Base-by-base conservation (phyloP, 1,284 basidiomycete species). In the Tilletiopsis washingtonensis region DNA sequence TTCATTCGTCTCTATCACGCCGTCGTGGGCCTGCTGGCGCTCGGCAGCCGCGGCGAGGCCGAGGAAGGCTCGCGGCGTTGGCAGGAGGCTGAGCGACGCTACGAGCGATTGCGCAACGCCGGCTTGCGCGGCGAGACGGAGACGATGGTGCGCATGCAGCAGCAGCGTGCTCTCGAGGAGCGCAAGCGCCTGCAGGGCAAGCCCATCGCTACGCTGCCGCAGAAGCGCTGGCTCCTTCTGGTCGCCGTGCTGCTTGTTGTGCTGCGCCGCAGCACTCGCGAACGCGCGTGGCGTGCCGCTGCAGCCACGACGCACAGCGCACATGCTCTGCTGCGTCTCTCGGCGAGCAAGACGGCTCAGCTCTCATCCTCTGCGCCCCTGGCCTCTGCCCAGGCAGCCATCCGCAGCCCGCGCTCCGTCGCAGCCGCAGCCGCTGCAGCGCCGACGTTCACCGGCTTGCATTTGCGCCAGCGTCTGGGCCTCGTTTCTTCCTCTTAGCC, bases 361-460 rank as follows among this genome's bases (percentile, higher is more conserved):
- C 6, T 6, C 20, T 39, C 37, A 6, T 6, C 37, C 17, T 6
- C 20, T 39, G n/a, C 37, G n/a, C 9, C 9, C 37, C 7, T 19
- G 6, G n/a, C 20, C 20, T 6, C 37, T 39, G n/a, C 37, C 37
- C 5, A 5, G n/a, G n/a, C 37, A 5, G 37, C 5, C 37, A 5
- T n/a, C 6, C n/a, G 6, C 6, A 11, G 17, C 37, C 5, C 5
- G 6, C 5, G 20, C n/a, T 39, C 20, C 14, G 21, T 54, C 53
- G 57, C 47, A 60, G 5, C 48, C 56, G 37, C 51, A 53, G 58
- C 52, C 56, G 42, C 45, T 27, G 27, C 41, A 32, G 5, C 23
- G 37, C n/a, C n/a, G n/a, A 45, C 26, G 9, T 53, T 52, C 44
- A 62, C 42, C 0, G 61, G 58, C 7, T 34, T 62, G 46, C 50